Evolutionary conservation across 2,329 filamentous ascomycete species (phyloP).

Genomic region (Graphiopsis chlorocephala): DNA sequence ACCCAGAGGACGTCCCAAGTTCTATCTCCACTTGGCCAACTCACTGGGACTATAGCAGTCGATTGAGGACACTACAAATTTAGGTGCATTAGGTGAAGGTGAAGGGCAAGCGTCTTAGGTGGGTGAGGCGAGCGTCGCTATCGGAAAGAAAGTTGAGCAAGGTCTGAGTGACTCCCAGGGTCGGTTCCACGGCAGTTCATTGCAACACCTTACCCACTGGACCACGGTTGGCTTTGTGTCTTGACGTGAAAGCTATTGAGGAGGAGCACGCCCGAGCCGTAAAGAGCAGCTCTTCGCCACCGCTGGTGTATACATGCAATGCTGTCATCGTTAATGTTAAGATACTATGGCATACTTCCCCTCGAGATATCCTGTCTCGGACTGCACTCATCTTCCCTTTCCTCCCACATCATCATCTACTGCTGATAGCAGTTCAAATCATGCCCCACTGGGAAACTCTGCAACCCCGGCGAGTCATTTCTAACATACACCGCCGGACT

Average conservation of each 20-base stretch:
- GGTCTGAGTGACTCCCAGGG: not conserved
- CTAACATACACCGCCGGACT: slow-evolving; percentile 64
- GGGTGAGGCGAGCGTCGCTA: not conserved
- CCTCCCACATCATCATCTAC: not conserved
- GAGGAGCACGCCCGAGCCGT: not conserved
- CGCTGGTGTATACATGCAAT: not conserved
- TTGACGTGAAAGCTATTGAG: not conserved
- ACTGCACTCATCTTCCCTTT: not conserved
- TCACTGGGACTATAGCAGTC: not conserved
- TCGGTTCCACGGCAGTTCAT: not conserved
- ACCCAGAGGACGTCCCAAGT: not conserved
- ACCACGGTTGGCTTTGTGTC: not conserved
- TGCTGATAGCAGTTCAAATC: slow-evolving; percentile 18
- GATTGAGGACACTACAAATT: not conserved
- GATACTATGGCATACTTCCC: not conserved
- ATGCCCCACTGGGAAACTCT: slow-evolving; percentile 37
- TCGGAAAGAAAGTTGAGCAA: not conserved
- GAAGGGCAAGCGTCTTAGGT: not conserved
- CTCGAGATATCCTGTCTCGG: not conserved
- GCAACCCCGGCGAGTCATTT: slow-evolving; percentile 51
- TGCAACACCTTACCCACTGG: not conserved
- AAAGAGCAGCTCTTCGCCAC: not conserved
- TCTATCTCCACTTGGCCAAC: not conserved
- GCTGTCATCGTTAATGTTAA: not conserved
- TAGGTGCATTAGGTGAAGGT: not conserved